Base-by-base conservation (phyloP, 495 filamentous ascomycete species). In the Penicillium paradoxum region DNA sequence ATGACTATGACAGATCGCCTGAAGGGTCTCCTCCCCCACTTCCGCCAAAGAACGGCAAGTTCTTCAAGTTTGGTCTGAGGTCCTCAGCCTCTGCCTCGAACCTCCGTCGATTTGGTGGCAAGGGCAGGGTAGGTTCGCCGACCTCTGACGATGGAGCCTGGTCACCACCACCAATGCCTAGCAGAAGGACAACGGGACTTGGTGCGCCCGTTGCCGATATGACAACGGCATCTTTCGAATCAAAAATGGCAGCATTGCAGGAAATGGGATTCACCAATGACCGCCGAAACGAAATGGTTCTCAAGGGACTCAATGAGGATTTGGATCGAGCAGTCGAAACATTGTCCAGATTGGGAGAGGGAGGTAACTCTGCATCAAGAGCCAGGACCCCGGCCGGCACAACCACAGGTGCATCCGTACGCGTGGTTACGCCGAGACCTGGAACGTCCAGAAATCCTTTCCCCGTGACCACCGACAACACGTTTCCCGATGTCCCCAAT, bases 251-350 rank as follows among this genome's bases (percentile, higher is more conserved):
- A 8, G 83, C 80, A 14, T 73, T 98, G 46, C 79, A 83, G 43
- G 90, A 96, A 48, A 96, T 97, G 93, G 93, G 93, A 1, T 98
- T 98, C 60, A 77, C 66, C 29, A 90, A 98, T 63, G 86, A 92
- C 32, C 84, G 83, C 53, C 80, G 87, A 40, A 97, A 95, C 57
- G 71, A 81, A 11, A 82, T 84, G 48, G 84, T 96, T 21, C 70
- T 98, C 22, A 87, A 88, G 53, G 85, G 86, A 10, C 74, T 91
- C 6, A 78, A 83, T 51, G 93, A 95, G 2, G 91, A 95, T 60
- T 57, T 98, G 36, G 87, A 95, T 50, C 87, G 84, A 61, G 78
- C 90, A 0, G 80, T 96, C 27, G 92, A 97, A 66, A 83, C 90
- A 14, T 65, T 98, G 61, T 77, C 89, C 10, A 78, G 89, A 60